phyloP scores from a whole-genome alignment of 345 rosid species.

The Euphorbia pulcherrima region DNA sequence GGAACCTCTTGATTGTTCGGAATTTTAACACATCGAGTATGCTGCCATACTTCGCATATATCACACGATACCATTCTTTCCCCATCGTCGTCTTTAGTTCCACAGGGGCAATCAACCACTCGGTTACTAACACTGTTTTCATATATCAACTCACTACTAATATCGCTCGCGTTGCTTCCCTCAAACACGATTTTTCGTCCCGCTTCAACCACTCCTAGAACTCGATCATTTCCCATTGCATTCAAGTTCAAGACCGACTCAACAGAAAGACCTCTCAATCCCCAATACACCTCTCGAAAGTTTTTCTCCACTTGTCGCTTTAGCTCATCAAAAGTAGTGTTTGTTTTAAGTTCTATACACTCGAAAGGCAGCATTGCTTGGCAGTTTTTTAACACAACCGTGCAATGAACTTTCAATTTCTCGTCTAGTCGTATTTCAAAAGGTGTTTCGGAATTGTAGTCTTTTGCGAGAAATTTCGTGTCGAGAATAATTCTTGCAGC shows the following conservation, averaged over 20 bases:
- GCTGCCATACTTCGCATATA: slow-evolving; percentile 89
- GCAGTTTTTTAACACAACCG: slow-evolving; percentile 32
- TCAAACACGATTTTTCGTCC: slow-evolving; percentile 46
- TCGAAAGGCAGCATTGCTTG: slow-evolving; percentile 51
- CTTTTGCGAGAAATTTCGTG: slow-evolving; percentile 63
- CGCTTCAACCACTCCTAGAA: slow-evolving; percentile 38
- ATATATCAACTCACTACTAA: slow-evolving; percentile 25
- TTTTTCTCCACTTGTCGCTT: slow-evolving; percentile 52
- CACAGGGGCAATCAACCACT: slow-evolving; percentile 62
- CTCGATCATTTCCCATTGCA: slow-evolving; percentile 34
- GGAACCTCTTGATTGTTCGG: slow-evolving; percentile 65
- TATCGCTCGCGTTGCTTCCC: slow-evolving; percentile 38
- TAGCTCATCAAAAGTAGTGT: slow-evolving; percentile 63
- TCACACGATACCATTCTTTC: slow-evolving; percentile 80
- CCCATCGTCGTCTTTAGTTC: slow-evolving; percentile 73
- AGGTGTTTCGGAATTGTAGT: slow-evolving; percentile 34
- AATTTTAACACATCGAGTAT: slow-evolving; percentile 67
- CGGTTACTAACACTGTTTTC: slow-evolving; percentile 27
- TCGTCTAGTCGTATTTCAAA: slow-evolving; percentile 32
- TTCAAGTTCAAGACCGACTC: slow-evolving; percentile 44
- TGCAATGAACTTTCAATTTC: slow-evolving; percentile 53
- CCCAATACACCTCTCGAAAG: slow-evolving; percentile 72
- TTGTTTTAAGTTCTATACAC: slow-evolving; percentile 49
- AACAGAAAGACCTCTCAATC: slow-evolving; percentile 40
- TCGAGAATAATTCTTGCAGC: slow-evolving; percentile 70